These are phyloP conservation scores for Talaromyces islandicus DNA, from an alignment of 2,329 filamentous ascomycete genomes.

Conservation along the genomic window DNA sequence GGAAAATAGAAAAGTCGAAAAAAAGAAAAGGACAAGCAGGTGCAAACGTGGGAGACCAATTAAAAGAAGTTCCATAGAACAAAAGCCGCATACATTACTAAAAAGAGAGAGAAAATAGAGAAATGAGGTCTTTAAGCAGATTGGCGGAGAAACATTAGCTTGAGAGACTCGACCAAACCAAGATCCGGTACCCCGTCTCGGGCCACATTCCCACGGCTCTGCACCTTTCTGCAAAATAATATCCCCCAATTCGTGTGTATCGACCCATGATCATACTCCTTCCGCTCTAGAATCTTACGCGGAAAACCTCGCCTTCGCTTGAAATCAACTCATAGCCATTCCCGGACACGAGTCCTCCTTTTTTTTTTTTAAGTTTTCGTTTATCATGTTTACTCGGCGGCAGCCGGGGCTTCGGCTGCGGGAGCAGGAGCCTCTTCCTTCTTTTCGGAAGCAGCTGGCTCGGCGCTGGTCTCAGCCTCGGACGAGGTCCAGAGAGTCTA, in stretches of 20 bases:
- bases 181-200: background rate
- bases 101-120: conserved; percentile 1
- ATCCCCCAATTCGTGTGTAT: background rate
- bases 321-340: conserved; percentile 13
- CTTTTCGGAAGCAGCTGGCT: conserved; percentile 38
- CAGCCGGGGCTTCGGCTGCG: conserved; percentile 35
- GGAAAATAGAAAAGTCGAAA: background rate
- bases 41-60: background rate
- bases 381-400: conserved; percentile 34
- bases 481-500: conserved; percentile 99
- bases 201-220: background rate
- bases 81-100: conserved; percentile 12
- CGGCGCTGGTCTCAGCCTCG: conserved; percentile 77
- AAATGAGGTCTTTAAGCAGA: conserved; percentile 1
- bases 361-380: no score
- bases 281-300: conserved; percentile 11
- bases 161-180: background rate
- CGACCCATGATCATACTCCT: background rate
- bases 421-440: conserved; percentile 37
- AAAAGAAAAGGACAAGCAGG: background rate
- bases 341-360: conserved; percentile 16
- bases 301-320: conserved; percentile 10
- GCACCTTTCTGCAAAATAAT: background rate
- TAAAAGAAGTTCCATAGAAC: conserved; percentile 6
- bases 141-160: background rate